Evolutionary conservation across 2,329 filamentous ascomycete genomes (phyloP), one percentile per base, ranked within the genome.

Genomic region (Berkeleyomyces rouxiae): DNA sequence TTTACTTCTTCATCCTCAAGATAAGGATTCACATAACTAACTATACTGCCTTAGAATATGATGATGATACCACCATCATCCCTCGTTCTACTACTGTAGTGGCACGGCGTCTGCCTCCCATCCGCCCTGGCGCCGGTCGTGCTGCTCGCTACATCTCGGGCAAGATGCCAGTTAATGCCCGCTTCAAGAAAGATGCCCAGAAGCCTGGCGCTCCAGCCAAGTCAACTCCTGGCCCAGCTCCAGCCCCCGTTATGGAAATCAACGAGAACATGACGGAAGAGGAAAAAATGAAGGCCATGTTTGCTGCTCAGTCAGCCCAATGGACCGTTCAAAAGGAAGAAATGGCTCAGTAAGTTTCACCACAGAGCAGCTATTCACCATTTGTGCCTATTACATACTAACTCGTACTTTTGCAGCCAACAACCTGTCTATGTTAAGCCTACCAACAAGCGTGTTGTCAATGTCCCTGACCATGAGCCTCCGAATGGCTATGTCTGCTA

Each of bases 21-120:
- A 51, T 39, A 60, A 57, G 36, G 33, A 36, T 43, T 62, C 13
- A 59, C 11, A 44, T 31, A 58, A 58, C 65, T 69, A 59, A 11
- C 71, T 74, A 70, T 77, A 67, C 62, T 53, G 33, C 6, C 62
- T 13, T 70, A 96, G 93, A 95, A 75, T 97, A 97, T 71, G 89
- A 96, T 69, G 93, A 99, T 77, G 93, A 99, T 72, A 97, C 93
- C 0, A 89, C 88, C n/a, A 91, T 96, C 68, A 96, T 99, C 61
- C 89, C 92, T 53, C 87, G 93, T 69, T 95, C 93, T 16, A 96
- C 91, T 1, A 95, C 90, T 0, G 90, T 99, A 63, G 86, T 96
- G 68, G 93, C 91, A 47, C 85, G 89, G 65, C 85, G 93, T 65
- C 79, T 93, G 66, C 93, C 93, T 2, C 88, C 93, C 5, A 78